These are phyloP conservation scores for Pseudonectria foliicola DNA, from an alignment of 2,329 filamentous ascomycete genomes.

Conservation along the genomic window DNA sequence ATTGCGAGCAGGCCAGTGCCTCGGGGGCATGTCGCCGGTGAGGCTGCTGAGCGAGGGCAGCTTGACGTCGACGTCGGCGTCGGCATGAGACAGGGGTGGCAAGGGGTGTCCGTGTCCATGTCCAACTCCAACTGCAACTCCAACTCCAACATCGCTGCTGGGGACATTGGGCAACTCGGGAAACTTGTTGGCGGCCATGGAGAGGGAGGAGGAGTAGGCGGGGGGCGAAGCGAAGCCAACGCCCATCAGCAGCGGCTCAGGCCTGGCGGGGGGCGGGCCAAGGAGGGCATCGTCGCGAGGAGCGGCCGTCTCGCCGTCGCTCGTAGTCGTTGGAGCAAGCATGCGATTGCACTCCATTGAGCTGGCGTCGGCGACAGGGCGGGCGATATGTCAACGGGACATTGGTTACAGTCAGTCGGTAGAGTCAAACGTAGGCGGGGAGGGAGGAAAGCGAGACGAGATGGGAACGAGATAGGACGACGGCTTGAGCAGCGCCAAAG, in stretches of 20 bases:
- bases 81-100: constrained; percentile 13
- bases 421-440: not conserved
- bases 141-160: too few relatives aligned
- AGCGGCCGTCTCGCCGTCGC: constrained; percentile 16
- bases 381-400: constrained; percentile 19
- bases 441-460: too few relatives aligned
- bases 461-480: too few relatives aligned
- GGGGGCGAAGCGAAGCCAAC: constrained; percentile 14
- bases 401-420: constrained; percentile 8
- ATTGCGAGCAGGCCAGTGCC: constrained; percentile 14
- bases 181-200: constrained; percentile 19
- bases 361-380: constrained; percentile 20
- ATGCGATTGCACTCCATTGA: constrained; percentile 41
- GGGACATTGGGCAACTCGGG: constrained; percentile 22
- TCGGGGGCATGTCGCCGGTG: constrained; percentile 21
- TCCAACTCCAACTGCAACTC: too few relatives aligned
- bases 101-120: too few relatives aligned
- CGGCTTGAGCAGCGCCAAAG: not conserved
- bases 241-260: constrained; percentile 15
- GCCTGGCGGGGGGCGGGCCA: constrained; percentile 22
- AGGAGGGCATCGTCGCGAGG: constrained; percentile 17
- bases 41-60: constrained; percentile 32
- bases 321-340: constrained; percentile 22
- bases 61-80: constrained; percentile 23
- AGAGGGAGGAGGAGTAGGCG: constrained; percentile 14